Base-by-base conservation (phyloP, 2,329 filamentous ascomycete genomes). In the Harringtonia aguacate region DNA sequence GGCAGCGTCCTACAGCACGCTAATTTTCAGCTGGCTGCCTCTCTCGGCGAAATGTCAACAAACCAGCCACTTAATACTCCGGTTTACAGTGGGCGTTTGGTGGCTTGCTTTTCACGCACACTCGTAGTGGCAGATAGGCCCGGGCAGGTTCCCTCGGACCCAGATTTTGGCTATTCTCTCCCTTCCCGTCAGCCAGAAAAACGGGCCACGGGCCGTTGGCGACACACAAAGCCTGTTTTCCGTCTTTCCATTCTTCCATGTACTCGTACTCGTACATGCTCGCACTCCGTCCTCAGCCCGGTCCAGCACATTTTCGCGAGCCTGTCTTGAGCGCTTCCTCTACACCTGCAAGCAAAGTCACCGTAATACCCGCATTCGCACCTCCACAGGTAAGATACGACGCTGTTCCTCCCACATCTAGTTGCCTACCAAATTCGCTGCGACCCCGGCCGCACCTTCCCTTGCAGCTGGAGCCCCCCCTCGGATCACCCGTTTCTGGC, bases 391-490 rank as follows among this genome's bases (percentile, higher is more conserved):
- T 30, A 39, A 39, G 17, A 40, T 20, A 18, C 15, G 17, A 18
- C 18, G 20, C 20, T 22, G 15, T 10, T 28, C 31, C 30, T 29
- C 21, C 20, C 33, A n/a, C n/a, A n/a, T 30, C 24, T 10, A 13
- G 10, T 18, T 7, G 33, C 33, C 28, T 20, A 34, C 13, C 36
- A 15, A 5, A 13, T n/a, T 24, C 30, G 24, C 12, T 28, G 13
- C 31, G 14, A 33, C 44, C 45, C 46, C 50, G 29, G 22, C 42
- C 36, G 40, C 46, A 31, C 39, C 45, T 49, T 51, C 47, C 49
- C 36, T 46, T 50, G 50, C 48, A 50, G 48, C 29, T 47, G 41
- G 24, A 39, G 38, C 40, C 46, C 42, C 46, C 48, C 39, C 47
- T 47, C 49, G 39, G 43, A 52, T 44, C 47, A 39, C 22, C 38